A percentile compares a stretch with the other conserved stretches of the same genome.
Evolutionary conservation across 2,329 filamentous ascomycete species (phyloP).

Genomic region (Exophiala dermatitidis): DNA sequence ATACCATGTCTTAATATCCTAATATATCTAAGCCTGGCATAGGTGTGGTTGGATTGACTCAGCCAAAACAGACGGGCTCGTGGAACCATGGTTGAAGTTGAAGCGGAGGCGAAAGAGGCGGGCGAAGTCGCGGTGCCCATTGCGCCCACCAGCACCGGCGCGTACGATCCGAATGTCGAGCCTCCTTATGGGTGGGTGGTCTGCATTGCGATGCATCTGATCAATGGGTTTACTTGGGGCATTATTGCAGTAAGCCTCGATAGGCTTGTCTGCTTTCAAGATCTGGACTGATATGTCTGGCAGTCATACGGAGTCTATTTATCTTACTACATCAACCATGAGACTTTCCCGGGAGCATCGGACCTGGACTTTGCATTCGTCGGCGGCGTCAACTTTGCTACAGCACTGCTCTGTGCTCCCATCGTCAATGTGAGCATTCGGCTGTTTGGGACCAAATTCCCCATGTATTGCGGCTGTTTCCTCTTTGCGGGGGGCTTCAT

Average conservation of each 20-base stretch:
- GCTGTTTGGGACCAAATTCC: slow-evolving; percentile 21
- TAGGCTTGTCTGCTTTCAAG: neutral
- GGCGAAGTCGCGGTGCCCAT: slow-evolving; percentile 10
- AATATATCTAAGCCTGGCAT: too few relatives aligned
- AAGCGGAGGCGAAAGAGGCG: slow-evolving; percentile 3
- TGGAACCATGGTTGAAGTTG: slow-evolving; percentile 1
- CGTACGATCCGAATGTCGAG: slow-evolving; percentile 13
- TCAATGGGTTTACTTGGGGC: slow-evolving; percentile 33
- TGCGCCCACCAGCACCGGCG: slow-evolving; percentile 3
- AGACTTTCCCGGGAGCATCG: slow-evolving; percentile 27
- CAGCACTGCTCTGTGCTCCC: slow-evolving; percentile 28
- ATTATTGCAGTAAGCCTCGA: slow-evolving; percentile 24
- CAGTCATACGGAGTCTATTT: slow-evolving; percentile 40
- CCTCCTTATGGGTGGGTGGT: slow-evolving; percentile 32
- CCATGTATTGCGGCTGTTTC: slow-evolving; percentile 26
- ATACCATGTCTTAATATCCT: too few relatives aligned
- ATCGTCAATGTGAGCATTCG: slow-evolving; percentile 27
- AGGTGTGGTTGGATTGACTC: too few relatives aligned
- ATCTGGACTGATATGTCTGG: neutral
- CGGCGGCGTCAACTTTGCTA: slow-evolving; percentile 29
- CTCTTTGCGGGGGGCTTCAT: slow-evolving; percentile 26
- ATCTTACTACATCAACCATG: slow-evolving; percentile 35
- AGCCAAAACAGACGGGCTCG: neutral
- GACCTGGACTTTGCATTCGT: slow-evolving; percentile 32
- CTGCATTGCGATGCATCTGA: slow-evolving; percentile 26